A percentile compares a stretch with the other conserved stretches of the same genome.
These are phyloP conservation scores for Actinidia polygama DNA, from an alignment of 179 eudicot genomes.

Conservation along the genomic window DNA sequence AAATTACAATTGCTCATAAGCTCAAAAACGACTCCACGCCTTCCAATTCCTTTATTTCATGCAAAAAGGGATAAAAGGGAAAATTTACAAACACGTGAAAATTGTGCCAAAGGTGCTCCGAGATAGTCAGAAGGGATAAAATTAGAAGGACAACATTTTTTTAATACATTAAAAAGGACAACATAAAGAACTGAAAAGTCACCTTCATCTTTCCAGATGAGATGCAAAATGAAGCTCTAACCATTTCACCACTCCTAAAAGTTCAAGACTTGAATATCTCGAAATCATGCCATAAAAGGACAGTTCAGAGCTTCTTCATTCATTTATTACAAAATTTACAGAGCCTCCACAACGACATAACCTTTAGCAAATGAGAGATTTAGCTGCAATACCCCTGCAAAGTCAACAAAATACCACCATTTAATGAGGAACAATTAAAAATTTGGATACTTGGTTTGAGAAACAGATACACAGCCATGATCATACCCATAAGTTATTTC, in stretches of 20 bases:
- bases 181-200: constrained; percentile 6
- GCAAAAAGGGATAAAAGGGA: not conserved
- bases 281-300: not conserved
- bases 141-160: too few relatives aligned
- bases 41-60: constrained; percentile 15
- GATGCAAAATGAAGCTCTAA: constrained; percentile 10
- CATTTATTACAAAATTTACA: constrained; percentile 26
- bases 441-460: constrained; percentile 7
- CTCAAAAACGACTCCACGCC: not conserved
- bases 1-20: not conserved
- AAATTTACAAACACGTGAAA: constrained; percentile 7
- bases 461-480: not conserved
- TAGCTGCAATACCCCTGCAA: constrained; percentile 14
- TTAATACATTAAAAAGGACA: too few relatives aligned
- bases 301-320: constrained; percentile 2
- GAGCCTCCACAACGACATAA: not conserved
- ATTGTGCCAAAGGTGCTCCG: not conserved
- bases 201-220: not conserved
- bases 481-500: constrained; percentile 26
- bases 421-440: not conserved
- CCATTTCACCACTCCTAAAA: not conserved
- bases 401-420: not conserved
- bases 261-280: not conserved
- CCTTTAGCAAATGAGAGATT: constrained; percentile 8
- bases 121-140: not conserved